Conservation (phyloP, 2,329 filamentous ascomycete genomes). For the Aspergillus hortae region DNA sequence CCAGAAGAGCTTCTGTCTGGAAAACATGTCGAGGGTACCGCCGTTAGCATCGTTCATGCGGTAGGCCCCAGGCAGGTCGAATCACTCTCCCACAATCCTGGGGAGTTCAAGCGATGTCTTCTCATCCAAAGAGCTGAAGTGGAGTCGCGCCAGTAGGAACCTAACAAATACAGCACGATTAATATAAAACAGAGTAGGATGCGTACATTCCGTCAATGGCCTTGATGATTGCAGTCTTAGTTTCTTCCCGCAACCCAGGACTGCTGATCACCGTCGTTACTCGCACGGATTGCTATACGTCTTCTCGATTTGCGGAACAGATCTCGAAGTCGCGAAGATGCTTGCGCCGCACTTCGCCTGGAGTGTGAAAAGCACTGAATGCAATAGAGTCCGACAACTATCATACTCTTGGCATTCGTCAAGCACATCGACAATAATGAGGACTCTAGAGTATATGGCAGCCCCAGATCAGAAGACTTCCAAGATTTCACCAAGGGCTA, state of each 20-base stretch:
- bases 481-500: neutral
- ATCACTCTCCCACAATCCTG: too few relatives aligned
- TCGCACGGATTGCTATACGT: constrained; percentile 30
- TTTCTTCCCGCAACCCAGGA: constrained; percentile 16
- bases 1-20: too few relatives aligned
- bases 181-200: neutral
- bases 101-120: constrained; percentile 17
- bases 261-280: constrained; percentile 22
- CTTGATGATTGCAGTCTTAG: constrained; percentile 22
- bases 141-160: constrained; percentile 24
- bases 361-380: constrained; percentile 20
- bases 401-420: constrained; percentile 23
- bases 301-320: constrained; percentile 21
- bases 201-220: constrained; percentile 32
- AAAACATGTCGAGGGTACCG: too few relatives aligned
- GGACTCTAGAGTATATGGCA: constrained; percentile 18
- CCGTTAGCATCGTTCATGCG: too few relatives aligned
- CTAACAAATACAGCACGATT: constrained; percentile 6
- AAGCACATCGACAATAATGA: constrained; percentile 28
- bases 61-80: too few relatives aligned
- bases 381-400: constrained; percentile 9
- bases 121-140: constrained; percentile 14
- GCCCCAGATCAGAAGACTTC: neutral
- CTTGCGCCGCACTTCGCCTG: constrained; percentile 16
- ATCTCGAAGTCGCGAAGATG: constrained; percentile 32